phyloP scores from a whole-genome alignment of 2,329 filamentous ascomycete genomes.

The Neonectria faginata region DNA sequence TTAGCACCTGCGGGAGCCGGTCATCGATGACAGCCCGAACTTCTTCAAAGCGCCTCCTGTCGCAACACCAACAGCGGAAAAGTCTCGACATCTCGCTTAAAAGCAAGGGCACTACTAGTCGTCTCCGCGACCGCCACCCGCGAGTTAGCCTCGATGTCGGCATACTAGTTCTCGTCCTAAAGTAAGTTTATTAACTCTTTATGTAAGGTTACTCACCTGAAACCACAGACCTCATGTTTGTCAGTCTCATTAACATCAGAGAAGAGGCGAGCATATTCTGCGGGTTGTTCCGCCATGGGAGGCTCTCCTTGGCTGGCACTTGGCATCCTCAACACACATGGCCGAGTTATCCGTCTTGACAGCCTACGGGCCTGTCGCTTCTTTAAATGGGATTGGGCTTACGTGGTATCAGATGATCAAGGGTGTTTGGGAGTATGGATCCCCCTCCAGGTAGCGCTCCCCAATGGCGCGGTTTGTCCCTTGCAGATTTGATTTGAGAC shows the following conservation, averaged over 20 bases:
- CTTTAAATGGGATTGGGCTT: constrained; percentile 7
- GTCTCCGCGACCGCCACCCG: background rate
- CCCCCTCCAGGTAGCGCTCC: background rate
- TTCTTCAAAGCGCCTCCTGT: background rate
- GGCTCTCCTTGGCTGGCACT: constrained; percentile 2
- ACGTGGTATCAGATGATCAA: constrained; percentile 23
- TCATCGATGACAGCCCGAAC: too few relatives aligned
- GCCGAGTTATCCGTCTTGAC: constrained; percentile 24
- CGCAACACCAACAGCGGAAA: background rate
- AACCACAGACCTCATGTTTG: constrained; percentile 1
- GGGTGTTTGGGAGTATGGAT: constrained; percentile 10
- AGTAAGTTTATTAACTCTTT: background rate
- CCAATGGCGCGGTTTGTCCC: constrained; percentile 16
- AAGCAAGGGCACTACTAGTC: background rate
- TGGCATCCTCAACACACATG: background rate
- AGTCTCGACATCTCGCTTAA: background rate
- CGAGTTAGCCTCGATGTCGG: constrained; percentile 1
- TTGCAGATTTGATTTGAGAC: background rate
- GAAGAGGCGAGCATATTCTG: background rate
- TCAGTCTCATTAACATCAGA: background rate
- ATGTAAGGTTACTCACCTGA: constrained; percentile 8
- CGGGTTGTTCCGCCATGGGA: background rate
- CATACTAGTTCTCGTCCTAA: background rate
- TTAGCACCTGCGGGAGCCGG: too few relatives aligned
- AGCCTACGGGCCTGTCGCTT: constrained; percentile 3